Conservation (phyloP, 306 rosid species). For the Vigna trinervia region DNA sequence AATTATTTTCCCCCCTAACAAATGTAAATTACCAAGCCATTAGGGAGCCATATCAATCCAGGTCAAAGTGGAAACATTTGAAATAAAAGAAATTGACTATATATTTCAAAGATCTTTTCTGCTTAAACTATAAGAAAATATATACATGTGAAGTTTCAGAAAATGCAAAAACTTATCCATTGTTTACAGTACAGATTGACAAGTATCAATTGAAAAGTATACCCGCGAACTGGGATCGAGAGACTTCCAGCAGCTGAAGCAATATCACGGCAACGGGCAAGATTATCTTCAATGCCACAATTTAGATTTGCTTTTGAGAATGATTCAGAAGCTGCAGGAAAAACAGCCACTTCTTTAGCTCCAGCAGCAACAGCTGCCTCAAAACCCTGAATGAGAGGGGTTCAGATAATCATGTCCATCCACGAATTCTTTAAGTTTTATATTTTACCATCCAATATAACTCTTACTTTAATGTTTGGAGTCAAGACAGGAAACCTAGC, state of each 20-base stretch:
- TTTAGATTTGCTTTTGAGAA: slow-evolving; percentile 87
- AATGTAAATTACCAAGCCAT: slow-evolving; percentile 9
- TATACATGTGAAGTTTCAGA: slow-evolving; percentile 7
- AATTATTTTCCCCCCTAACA: slow-evolving; percentile 13
- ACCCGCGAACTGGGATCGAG: slow-evolving; percentile 92
- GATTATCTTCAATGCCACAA: slow-evolving; percentile 82
- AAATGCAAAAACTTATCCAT: slow-evolving; percentile 14
- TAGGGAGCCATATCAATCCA: slow-evolving; percentile 16
- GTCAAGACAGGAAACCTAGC: slow-evolving; percentile 83
- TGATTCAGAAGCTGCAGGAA: slow-evolving; percentile 93
- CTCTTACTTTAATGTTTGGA: slow-evolving; percentile 84
- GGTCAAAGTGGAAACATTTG: slow-evolving; percentile 24
- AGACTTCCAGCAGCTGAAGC: slow-evolving; percentile 73
- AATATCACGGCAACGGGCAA: slow-evolving; percentile 68
- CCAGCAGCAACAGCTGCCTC: slow-evolving; percentile 92
- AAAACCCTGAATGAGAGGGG: slow-evolving; percentile 73
- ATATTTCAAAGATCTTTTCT: slow-evolving; percentile 3
- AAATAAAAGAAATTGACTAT: slow-evolving; percentile 7
- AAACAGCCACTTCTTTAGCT: slow-evolving; percentile 91
- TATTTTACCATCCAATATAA: slow-evolving; percentile 24
- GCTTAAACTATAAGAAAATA: slow-evolving; percentile 22
- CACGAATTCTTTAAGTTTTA: slow-evolving; percentile 28
- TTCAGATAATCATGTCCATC: slow-evolving; percentile 34
- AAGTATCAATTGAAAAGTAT: slow-evolving; percentile 19
- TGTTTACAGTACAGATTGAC: background rate